A percentile compares a stretch with the other conserved stretches of the same genome.
Evolutionary conservation across 2,329 filamentous ascomycete species (phyloP).

Genomic region (Fusarium oligoseptatum): DNA sequence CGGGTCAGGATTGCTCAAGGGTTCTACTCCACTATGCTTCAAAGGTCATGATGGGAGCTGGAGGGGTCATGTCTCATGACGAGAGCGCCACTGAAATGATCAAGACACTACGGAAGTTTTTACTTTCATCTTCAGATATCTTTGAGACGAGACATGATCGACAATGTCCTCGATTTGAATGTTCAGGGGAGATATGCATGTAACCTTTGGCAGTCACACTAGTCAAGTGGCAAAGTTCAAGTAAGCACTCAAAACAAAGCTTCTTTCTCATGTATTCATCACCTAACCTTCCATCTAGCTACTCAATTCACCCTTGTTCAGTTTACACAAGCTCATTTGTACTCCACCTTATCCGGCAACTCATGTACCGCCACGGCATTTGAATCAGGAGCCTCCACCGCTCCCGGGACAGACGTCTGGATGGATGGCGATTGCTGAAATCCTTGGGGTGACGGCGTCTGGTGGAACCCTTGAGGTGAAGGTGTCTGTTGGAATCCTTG

Average conservation of each 20-base stretch:
- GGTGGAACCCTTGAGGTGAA: neutral
- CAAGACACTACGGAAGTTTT: neutral
- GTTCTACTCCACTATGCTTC: neutral
- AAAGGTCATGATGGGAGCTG: neutral
- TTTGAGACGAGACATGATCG: neutral
- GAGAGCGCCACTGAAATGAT: neutral
- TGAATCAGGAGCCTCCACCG: constrained; percentile 23
- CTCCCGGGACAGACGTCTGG: neutral
- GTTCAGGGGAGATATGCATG: neutral
- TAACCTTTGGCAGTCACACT: neutral
- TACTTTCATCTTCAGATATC: neutral
- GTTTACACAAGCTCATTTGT: constrained; percentile 2
- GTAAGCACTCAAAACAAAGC: neutral
- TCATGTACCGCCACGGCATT: constrained; percentile 19
- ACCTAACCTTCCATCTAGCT: neutral
- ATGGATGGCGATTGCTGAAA: constrained; percentile 21
- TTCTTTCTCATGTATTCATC: neutral
- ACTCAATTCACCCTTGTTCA: neutral
- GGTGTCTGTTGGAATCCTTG: constrained; percentile 15
- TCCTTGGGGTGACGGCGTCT: neutral
- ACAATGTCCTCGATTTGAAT: neutral
- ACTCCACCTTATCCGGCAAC: constrained; percentile 5
- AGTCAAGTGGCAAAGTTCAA: neutral
- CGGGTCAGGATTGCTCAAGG: neutral
- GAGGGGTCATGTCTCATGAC: neutral